Base-by-base conservation (phyloP, 345 rosid genomes). In the Psidium guajava region DNA sequence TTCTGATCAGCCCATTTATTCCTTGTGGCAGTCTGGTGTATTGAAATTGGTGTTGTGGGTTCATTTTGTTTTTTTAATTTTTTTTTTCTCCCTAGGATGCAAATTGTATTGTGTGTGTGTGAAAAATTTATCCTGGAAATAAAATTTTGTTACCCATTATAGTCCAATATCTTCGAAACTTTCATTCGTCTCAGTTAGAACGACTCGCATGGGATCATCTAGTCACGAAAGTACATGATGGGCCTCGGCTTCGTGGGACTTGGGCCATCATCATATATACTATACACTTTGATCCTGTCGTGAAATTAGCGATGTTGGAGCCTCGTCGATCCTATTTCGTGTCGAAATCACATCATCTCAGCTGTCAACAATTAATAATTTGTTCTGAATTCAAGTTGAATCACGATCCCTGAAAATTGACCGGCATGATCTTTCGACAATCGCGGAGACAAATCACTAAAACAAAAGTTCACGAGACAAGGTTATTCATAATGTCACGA, bases 1-100 rank as follows among this genome's bases (percentile, higher is more conserved):
- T 88, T 88, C 88, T 89, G 75, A 83, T 53, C 32, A 22, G 80
- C 47, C 42, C 47, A 69, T 69, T 69, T 36, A 32, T 6, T 64
- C 47, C 47, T 0, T 4, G 77, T 32, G 24, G 16, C 36, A 5
- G 18, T 32, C 36, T 69, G 42, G 21, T 18, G 47, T 69, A 1
- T 0, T 32, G 77, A 69, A 69, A 69, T 69, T 32, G 24, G 36
- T 32, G 13, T 18, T 5, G 80, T 36, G 47, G 80, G 3, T 69
- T 9, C 47, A 8, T 11, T 1, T 36, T 18, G 40, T 28, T 15
- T 6, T 53, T 53, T 53, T 6, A 47, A 36, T 36, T 47, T 52
- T 52, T 5, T 13, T 52, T 53, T 53, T 53, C 55, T 53, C 6
- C 21, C 54, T 15, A 5, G 54, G 16, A 5, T 53, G 54, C 15